These are phyloP conservation scores for Dendrobium huoshanense DNA, from an alignment of 106 monocot genomes.

Conservation along the genomic window DNA sequence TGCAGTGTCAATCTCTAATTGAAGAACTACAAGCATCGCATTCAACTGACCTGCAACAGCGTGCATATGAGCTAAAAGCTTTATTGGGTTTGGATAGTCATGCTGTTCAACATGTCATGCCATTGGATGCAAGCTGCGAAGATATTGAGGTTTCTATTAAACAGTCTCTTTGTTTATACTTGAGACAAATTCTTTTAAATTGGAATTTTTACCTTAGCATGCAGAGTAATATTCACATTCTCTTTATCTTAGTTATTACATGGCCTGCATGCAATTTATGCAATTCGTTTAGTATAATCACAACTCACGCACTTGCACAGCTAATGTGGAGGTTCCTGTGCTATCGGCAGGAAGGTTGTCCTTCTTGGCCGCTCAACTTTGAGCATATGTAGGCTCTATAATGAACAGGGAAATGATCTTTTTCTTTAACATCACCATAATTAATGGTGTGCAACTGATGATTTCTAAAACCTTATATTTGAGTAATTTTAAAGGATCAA, in stretches of 20 bases:
- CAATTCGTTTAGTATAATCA: background rate
- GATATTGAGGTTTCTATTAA: slow-evolving; percentile 74
- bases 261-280: background rate
- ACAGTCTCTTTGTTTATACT: background rate
- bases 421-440: background rate
- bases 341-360: background rate
- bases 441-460: background rate
- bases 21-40: slow-evolving; percentile 91
- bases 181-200: background rate
- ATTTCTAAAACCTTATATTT: background rate
- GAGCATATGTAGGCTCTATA: no score
- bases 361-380: background rate
- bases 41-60: slow-evolving; percentile 98
- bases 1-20: slow-evolving; percentile 81
- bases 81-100: slow-evolving; percentile 52
- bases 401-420: background rate
- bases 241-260: background rate
- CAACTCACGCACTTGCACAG: background rate
- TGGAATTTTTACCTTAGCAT: background rate
- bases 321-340: background rate
- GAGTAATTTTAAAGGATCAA: background rate
- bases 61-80: slow-evolving; percentile 88
- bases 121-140: slow-evolving; percentile 97
- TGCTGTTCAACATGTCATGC: slow-evolving; percentile 73
- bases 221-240: background rate